These are phyloP conservation scores for Stagonosporopsis cucurbitacearum DNA, from an alignment of 2,329 filamentous ascomycete species.

Conservation along the genomic window DNA sequence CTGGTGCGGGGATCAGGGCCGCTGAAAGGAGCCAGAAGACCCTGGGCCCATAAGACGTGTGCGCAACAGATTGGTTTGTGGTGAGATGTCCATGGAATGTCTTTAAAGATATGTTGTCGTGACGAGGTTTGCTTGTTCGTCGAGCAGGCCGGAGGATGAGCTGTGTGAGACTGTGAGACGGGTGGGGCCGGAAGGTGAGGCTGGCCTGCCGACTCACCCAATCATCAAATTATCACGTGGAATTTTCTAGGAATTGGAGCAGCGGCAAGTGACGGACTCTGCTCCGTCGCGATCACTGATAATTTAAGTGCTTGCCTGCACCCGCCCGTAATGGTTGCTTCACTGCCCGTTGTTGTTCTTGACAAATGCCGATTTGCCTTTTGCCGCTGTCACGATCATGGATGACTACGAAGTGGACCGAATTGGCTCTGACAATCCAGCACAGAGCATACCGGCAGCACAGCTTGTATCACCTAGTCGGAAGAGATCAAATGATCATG, in stretches of 20 bases:
- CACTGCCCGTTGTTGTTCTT: not conserved
- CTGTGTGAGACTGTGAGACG: constrained; percentile 20
- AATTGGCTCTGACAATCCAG: constrained; percentile 38
- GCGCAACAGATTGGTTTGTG: constrained; percentile 10
- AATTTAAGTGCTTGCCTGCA: not conserved
- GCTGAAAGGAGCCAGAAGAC: constrained; percentile 2
- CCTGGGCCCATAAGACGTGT: constrained; percentile 14
- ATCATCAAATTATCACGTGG: constrained; percentile 15
- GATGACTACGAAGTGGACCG: constrained; percentile 38
- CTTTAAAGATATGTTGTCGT: not conserved
- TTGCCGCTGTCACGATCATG: constrained; percentile 24
- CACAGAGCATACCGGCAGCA: constrained; percentile 32
- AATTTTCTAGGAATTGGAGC: not conserved
- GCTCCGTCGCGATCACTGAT: not conserved
- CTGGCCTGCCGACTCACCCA: constrained; percentile 12
- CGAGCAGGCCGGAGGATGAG: constrained; percentile 14
- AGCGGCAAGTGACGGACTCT: constrained; percentile 8
- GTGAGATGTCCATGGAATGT: constrained; percentile 17
- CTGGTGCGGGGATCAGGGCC: constrained; percentile 19
- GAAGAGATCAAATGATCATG: constrained; percentile 20
- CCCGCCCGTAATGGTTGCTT: not conserved
- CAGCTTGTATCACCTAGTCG: constrained; percentile 23
- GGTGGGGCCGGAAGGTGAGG: constrained; percentile 18
- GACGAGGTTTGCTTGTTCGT: constrained; percentile 5
- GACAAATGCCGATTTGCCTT: not conserved